Evolutionary conservation across 78 protist genomes (phyloP), one percentile per base, ranked within the genome.

Genomic region (Dictyostelium citrinum): DNA sequence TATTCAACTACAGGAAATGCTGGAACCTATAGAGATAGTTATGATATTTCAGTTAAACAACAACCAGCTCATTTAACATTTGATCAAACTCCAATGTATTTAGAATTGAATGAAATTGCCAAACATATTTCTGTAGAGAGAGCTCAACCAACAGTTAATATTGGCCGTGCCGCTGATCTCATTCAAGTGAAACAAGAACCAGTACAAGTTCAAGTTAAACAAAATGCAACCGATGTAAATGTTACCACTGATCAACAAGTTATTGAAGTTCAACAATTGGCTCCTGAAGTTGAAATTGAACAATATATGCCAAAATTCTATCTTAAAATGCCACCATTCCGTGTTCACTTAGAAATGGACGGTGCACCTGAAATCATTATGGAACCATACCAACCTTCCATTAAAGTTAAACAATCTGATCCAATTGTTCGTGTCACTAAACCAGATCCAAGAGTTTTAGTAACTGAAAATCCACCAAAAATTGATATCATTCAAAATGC

Each of bases 341-440:
- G 72, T 49, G 93, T 88, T 3, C 83, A 61, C 41, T 67, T 88
- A 14, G 93, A 88, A 43, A 61, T 88, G 93, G 93, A 88, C 68
- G 93, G 93, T 88, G 80, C 93, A 27, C 93, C 93, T 17, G 93
- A 88, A 39, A 88, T 88, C 37, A 64, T 88, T 3, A 88, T 88
- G 93, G 93, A 88, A 12, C 46, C 61, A 45, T 64, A 68, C n/a
- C 93, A 76, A 68, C 93, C 93, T 64, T 55, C 68, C 5, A 78
- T 88, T 68, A 76, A 67, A 58, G 93, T 88, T 29, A 31, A 24
- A 17, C 93, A 88, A 78, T 58, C 85, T 5, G 93, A 88, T 35
- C 93, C 93, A 88, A 61, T 88, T 29, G 82, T 88, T 58, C 58
- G 85, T 27, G 51, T 88, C 29, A 64, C 82, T 39, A 88, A 78